Conservation (phyloP, 805 yeast species). For the Kregervanrija delftensis region DNA sequence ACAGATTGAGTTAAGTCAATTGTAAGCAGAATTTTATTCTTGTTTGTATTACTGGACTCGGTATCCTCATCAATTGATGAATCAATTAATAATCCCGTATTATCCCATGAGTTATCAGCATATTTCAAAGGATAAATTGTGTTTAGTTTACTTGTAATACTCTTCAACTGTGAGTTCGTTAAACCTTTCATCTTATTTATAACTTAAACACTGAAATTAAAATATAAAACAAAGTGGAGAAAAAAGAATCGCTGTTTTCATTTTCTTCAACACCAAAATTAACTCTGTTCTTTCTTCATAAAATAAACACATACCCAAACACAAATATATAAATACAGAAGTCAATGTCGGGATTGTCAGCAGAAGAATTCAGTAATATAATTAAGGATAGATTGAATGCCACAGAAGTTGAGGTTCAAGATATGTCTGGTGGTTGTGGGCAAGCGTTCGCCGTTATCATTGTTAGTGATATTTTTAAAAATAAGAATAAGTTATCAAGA, state of each 20-base stretch:
- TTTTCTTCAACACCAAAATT: background rate
- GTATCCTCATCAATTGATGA: slow-evolving; percentile 31
- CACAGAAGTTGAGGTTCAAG: slow-evolving; percentile 62
- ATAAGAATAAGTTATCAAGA: slow-evolving; percentile 79
- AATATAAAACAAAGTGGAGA: slow-evolving; percentile 38
- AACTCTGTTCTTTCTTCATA: background rate
- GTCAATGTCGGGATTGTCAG: slow-evolving; percentile 18
- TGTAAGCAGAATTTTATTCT: slow-evolving; percentile 51
- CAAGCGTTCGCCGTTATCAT: slow-evolving; percentile 94
- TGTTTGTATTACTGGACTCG: slow-evolving; percentile 4
- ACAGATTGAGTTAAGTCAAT: slow-evolving; percentile 82
- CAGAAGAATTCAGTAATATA: slow-evolving; percentile 36
- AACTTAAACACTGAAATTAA: too few relatives aligned
- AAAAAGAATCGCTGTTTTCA: slow-evolving; percentile 12
- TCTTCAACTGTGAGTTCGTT: background rate
- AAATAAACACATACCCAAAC: too few relatives aligned
- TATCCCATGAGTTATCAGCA: slow-evolving; percentile 92
- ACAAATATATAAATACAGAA: background rate
- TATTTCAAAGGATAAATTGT: slow-evolving; percentile 70
- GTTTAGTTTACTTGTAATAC: slow-evolving; percentile 20
- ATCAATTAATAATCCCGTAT: slow-evolving; percentile 86
- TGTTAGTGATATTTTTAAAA: slow-evolving; percentile 62
- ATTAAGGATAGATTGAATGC: slow-evolving; percentile 57
- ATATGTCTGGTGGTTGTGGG: slow-evolving; percentile 92
- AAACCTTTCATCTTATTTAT: too few relatives aligned